Conservation (phyloP, 2,329 filamentous ascomycete species). For the Pezicula neosporulosa region DNA sequence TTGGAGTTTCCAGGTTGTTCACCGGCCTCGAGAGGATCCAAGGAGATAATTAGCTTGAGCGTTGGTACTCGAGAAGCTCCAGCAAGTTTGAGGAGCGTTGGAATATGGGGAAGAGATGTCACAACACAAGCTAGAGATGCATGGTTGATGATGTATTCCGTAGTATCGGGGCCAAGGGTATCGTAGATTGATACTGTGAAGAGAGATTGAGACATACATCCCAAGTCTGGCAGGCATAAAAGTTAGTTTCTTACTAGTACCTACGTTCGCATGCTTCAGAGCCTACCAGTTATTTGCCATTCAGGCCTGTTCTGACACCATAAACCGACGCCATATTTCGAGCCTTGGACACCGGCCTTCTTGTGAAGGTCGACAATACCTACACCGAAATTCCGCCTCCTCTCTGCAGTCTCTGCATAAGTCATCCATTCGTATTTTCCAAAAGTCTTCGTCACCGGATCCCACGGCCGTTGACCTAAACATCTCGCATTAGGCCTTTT, state of each 20-base stretch:
- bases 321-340: constrained; percentile 72
- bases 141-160: constrained; percentile 95
- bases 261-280: background rate
- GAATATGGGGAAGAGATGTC: constrained; percentile 77
- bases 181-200: constrained; percentile 95
- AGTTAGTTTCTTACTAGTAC: constrained; percentile 7
- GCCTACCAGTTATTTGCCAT: constrained; percentile 76
- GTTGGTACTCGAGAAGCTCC: constrained; percentile 66
- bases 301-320: constrained; percentile 88
- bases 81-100: constrained; percentile 74
- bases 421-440: constrained; percentile 78
- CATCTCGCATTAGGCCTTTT: constrained; percentile 65
- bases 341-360: constrained; percentile 61
- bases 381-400: constrained; percentile 80
- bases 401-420: constrained; percentile 73
- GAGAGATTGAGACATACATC: constrained; percentile 79
- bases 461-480: constrained; percentile 78
- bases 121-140: constrained; percentile 72
- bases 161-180: constrained; percentile 85
- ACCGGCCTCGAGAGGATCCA: constrained; percentile 79
- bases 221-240: constrained; percentile 63
- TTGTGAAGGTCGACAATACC: constrained; percentile 82
- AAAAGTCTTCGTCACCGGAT: constrained; percentile 68
- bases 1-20: constrained; percentile 79
- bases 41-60: constrained; percentile 82